Base-by-base conservation (phyloP, 202 grass and related monocot species). In the Zoysia matrella region DNA sequence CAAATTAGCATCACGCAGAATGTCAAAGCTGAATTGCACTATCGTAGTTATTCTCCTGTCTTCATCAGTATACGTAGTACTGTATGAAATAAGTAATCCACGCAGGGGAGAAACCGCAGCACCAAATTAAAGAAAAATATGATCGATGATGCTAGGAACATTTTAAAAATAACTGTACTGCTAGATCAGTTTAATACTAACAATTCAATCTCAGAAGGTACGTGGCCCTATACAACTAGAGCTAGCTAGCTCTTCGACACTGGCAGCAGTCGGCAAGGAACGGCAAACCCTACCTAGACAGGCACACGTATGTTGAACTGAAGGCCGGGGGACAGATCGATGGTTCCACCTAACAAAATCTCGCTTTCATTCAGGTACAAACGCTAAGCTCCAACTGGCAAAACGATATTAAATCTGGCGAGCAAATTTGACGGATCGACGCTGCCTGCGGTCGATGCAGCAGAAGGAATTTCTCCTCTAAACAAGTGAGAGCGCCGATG, bases 351-450 rank as follows among this genome's bases (percentile, higher is more conserved):
- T 52, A 67, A 80, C 51, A 43, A 77, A 5, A 60, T 72, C 43
- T 80, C 76, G n/a, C 49, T 89, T 89, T 77, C 82, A 61, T 51
- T n/a, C 73, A n/a, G 41, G 67, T 73, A 69, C 61, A 81, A 43
- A 68, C 73, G 16, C 45, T 65, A 64, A n/a, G 22, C 61, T 81
- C 66, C 87, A 82, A 82, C 87, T 85, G 72, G 77, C 87, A 60
- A 75, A 72, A 76, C 3, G 36, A 46, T 76, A 67, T 14, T 60
- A 50, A 79, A 74, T 56, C 40, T 46, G 47, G 14, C 73, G 44
- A 47, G 22, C 74, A 65, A 54, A 67, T 67, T 22, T 18, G 9
- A 64, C 8, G 36, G 7, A 44, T 53, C 13, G 4, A 52, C n/a
- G 52, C n/a, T 78, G 40, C 1, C 14, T 47, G 2, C 45, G 58